A percentile compares a stretch with the other conserved stretches of the same genome.
Evolutionary conservation across 306 rosid genomes (phyloP).

Genomic region (Cicer bijugum): DNA sequence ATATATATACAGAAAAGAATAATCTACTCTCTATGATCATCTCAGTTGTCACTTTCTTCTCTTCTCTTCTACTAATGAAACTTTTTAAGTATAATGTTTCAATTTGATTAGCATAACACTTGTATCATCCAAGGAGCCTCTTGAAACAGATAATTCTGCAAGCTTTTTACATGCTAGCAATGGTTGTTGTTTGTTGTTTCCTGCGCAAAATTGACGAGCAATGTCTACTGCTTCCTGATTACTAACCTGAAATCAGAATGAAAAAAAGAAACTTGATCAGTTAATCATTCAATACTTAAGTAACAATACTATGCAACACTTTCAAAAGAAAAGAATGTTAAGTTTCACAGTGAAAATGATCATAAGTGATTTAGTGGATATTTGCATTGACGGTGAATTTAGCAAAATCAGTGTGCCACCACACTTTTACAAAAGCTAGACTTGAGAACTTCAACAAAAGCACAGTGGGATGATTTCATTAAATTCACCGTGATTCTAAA

Average conservation of each 20-base stretch:
- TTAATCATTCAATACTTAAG: background rate
- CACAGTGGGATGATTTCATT: background rate
- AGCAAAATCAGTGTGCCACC: background rate
- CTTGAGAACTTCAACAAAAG: background rate
- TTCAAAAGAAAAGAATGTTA: background rate
- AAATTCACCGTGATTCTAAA: too few species aligned
- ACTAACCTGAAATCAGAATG: conserved; percentile 63
- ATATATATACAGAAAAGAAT: conserved; percentile 57
- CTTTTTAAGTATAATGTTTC: conserved; percentile 55
- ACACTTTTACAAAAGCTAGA: background rate
- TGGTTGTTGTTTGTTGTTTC: conserved; percentile 53
- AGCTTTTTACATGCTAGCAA: conserved; percentile 85
- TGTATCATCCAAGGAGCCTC: conserved; percentile 84
- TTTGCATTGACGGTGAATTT: background rate
- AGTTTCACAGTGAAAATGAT: background rate
- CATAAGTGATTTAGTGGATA: background rate
- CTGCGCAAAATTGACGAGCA: conserved; percentile 61
- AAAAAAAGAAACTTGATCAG: conserved; percentile 35
- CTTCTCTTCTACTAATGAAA: background rate
- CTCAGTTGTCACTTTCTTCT: conserved; percentile 31
- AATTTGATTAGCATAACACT: conserved; percentile 81
- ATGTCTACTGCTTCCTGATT: conserved; percentile 93
- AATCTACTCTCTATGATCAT: conserved; percentile 42
- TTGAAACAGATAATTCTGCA: conserved; percentile 66
- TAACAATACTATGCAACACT: background rate